Base-by-base conservation (phyloP, 306 rosid species). In the Sechiopsis laciniata region DNA sequence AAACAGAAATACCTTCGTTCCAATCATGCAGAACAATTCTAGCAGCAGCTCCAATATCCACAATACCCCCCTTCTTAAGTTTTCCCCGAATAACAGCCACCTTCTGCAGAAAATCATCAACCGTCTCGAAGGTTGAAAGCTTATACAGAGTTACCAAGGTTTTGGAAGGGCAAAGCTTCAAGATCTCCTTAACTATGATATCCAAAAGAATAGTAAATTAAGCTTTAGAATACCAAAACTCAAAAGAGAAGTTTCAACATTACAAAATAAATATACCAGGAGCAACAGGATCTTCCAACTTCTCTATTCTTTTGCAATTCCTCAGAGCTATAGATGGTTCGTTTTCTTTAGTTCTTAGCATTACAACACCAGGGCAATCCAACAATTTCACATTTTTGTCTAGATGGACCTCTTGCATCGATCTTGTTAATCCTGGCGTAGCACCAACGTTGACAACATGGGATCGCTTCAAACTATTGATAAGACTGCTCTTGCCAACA, bases 401-500 rank as follows among this genome's bases (percentile, higher is more conserved):
- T 75, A 92, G 76, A 3, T 90, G 96, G 69, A 92, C 92, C 79
- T 90, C 97, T 90, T 90, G 96, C 88, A 88, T 79, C 3, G 97
- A 90, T 86, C 95, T 88, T 56, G 97, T 92, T 76, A 90, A 76
- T 60, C 97, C 96, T 29, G 96, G 95, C 65, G 96, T 90, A 35
- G 97, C 82, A 82, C 96, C 96, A 73, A 92, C 97, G 51, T 88
- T 85, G 82, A 80, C 92, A 57, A 80, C 95, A 73, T 84, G 96
- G 73, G 75, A 77, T 82, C 97, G 80, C 80, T 87, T 90, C 82
- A 92, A 78, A 63, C 99, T 91, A 67, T 91, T 95, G 15, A 95
- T 91, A 57, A 95, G 92, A 77, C 99, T 95, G 77, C 99, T 95
- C 81, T 95, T 95, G 35, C 99, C 99, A 73, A 95, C 99, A 83